These are phyloP conservation scores for Anacardium occidentale DNA, from an alignment of 345 rosid species.

Conservation along the genomic window DNA sequence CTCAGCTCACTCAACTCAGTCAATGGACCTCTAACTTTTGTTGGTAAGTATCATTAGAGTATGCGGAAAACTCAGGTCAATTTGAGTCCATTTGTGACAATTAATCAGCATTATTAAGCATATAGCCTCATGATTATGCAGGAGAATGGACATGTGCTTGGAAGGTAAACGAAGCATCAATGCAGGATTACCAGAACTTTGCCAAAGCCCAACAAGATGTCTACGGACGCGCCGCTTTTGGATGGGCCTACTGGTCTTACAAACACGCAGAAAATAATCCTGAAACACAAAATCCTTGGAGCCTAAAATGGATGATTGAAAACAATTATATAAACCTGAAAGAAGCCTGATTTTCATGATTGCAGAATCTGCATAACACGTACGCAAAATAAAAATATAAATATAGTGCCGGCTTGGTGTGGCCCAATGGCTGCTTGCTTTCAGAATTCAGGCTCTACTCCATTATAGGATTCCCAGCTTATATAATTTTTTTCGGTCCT, in stretches of 20 bases:
- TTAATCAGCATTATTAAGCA: background rate
- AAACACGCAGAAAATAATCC: background rate
- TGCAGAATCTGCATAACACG: background rate
- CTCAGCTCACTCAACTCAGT: conserved; percentile 9
- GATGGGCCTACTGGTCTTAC: conserved; percentile 26
- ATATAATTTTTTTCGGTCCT: too few species aligned
- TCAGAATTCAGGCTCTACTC: too few species aligned
- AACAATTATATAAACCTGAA: conserved; percentile 18
- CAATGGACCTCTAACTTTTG: conserved; percentile 26
- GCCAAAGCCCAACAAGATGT: conserved; percentile 22
- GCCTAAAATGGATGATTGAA: conserved; percentile 30
- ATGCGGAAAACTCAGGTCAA: background rate
- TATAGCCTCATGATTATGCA: background rate
- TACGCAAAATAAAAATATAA: too few species aligned
- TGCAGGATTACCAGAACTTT: conserved; percentile 26
- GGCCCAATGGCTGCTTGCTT: too few species aligned
- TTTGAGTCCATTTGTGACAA: background rate
- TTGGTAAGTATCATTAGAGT: conserved; percentile 12
- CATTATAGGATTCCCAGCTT: too few species aligned
- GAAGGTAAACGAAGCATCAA: conserved; percentile 14
- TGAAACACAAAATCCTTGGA: conserved; percentile 12
- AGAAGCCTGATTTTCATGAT: too few species aligned
- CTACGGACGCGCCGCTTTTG: conserved; percentile 8
- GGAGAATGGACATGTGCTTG: conserved; percentile 35
- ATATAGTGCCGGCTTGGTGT: too few species aligned